These are phyloP conservation scores for Arthrobotrys sphaeroides DNA, from an alignment of 2,329 filamentous ascomycete genomes.

Conservation along the genomic window DNA sequence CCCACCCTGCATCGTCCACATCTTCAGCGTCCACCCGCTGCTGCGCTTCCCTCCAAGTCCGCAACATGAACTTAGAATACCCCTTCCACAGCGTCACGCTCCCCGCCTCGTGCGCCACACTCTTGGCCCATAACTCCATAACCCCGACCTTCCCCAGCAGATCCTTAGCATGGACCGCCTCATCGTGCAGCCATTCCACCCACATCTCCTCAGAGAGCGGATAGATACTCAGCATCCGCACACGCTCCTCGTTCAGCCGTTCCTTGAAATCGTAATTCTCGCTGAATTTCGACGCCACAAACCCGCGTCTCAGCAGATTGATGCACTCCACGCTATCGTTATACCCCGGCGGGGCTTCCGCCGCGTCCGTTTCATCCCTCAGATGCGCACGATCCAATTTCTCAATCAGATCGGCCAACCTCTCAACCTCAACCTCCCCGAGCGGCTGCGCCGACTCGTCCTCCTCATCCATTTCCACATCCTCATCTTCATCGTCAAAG, in stretches of 20 bases:
- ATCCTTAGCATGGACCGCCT: slow-evolving; percentile 69
- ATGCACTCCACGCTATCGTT: slow-evolving; percentile 46
- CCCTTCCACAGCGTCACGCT: slow-evolving; percentile 79
- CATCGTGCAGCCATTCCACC: slow-evolving; percentile 79
- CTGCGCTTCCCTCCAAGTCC: slow-evolving; percentile 70
- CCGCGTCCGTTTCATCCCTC: slow-evolving; percentile 39
- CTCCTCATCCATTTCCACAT: slow-evolving; percentile 47
- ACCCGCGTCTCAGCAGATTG: slow-evolving; percentile 41
- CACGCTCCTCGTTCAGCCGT: slow-evolving; percentile 55
- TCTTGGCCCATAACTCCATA: slow-evolving; percentile 76
- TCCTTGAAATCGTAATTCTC: slow-evolving; percentile 46
- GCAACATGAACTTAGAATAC: slow-evolving; percentile 81
- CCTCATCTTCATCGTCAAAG: slow-evolving; percentile 48
- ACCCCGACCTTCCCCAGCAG: slow-evolving; percentile 75
- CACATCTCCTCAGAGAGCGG: slow-evolving; percentile 72
- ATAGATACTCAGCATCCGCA: slow-evolving; percentile 56
- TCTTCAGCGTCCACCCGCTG: slow-evolving; percentile 63
- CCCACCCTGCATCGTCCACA: slow-evolving; percentile 57
- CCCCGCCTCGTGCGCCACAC: slow-evolving; percentile 75
- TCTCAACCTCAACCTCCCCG: slow-evolving; percentile 35
- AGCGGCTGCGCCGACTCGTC: slow-evolving; percentile 32
- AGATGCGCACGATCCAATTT: slow-evolving; percentile 40
- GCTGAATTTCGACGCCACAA: slow-evolving; percentile 42
- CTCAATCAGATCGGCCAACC: slow-evolving; percentile 41
- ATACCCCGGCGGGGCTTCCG: slow-evolving; percentile 38